These are phyloP conservation scores for Myriosclerotinia curreyana DNA, from an alignment of 2,329 filamentous ascomycete species.

Conservation along the genomic window DNA sequence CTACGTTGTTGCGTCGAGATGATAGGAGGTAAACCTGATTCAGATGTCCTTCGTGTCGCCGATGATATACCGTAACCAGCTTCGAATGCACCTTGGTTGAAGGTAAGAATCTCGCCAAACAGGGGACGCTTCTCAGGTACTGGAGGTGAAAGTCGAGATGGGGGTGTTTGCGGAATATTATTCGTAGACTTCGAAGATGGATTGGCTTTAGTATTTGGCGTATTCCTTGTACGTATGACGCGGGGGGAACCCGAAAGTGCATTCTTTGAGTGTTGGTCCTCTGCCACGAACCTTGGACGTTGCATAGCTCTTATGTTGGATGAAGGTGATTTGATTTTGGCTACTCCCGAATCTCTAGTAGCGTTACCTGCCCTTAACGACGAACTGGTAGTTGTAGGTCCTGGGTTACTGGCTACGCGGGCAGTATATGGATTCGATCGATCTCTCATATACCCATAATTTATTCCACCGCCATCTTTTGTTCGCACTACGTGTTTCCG, in stretches of 20 bases:
- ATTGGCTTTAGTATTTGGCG: constrained; percentile 38
- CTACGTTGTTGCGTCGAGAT: constrained; percentile 48
- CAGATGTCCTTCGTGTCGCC: constrained; percentile 62
- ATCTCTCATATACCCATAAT: constrained; percentile 33
- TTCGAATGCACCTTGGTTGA: constrained; percentile 51
- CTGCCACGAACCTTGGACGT: constrained; percentile 48
- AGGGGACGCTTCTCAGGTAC: constrained; percentile 52
- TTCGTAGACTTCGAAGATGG: constrained; percentile 47
- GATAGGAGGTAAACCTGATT: constrained; percentile 61
- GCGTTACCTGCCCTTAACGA: constrained; percentile 26
- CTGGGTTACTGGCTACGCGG: constrained; percentile 31
- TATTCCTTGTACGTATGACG: constrained; percentile 51
- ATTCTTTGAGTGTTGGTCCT: constrained; percentile 53
- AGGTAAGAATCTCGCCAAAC: constrained; percentile 72
- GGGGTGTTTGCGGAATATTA: constrained; percentile 42
- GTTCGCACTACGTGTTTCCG: constrained; percentile 30
- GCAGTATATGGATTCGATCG: constrained; percentile 33
- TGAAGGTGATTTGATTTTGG: constrained; percentile 29
- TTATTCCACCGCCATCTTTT: constrained; percentile 25
- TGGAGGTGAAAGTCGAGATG: constrained; percentile 33
- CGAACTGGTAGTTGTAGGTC: constrained; percentile 23
- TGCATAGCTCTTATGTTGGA: constrained; percentile 38
- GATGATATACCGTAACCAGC: constrained; percentile 59
- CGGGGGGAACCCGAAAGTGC: constrained; percentile 59
- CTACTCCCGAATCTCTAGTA: constrained; percentile 28